These are phyloP conservation scores for Mycena pura DNA, from an alignment of 768 basidiomycete species.

Conservation along the genomic window DNA sequence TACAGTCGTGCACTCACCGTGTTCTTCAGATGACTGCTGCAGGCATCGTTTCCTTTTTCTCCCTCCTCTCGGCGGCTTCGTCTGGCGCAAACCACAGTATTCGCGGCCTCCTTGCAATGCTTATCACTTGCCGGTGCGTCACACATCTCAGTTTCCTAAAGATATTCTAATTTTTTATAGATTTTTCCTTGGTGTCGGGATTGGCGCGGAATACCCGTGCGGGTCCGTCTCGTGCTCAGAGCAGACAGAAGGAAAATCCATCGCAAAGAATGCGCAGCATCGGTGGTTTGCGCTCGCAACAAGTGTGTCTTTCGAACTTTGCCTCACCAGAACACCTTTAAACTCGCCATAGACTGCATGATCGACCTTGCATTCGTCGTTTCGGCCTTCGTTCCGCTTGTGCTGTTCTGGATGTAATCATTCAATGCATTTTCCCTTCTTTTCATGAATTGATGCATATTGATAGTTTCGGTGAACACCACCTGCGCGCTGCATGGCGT, in stretches of 20 bases:
- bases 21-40: constrained; percentile 75
- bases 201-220: constrained; percentile 90
- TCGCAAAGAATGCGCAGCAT: constrained; percentile 82
- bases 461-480: constrained; percentile 73
- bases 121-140: constrained; percentile 75
- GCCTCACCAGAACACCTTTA: background rate
- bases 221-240: constrained; percentile 90
- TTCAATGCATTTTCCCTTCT: constrained; percentile 34
- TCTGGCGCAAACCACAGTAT: constrained; percentile 76
- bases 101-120: constrained; percentile 77
- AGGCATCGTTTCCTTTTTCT: constrained; percentile 85
- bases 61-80: constrained; percentile 82
- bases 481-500: constrained; percentile 89
- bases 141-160: background rate
- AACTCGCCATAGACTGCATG: constrained; percentile 69
- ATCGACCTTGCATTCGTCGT: constrained; percentile 87
- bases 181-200: constrained; percentile 87
- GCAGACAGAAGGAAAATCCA: constrained; percentile 83
- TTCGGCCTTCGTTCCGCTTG: constrained; percentile 80
- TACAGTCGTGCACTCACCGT: background rate
- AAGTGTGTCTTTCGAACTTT: constrained; percentile 56
- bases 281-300: constrained; percentile 89
- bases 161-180: constrained; percentile 41
- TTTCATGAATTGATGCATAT: background rate
- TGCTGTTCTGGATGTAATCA: constrained; percentile 90